A percentile compares a stretch with the other conserved stretches of the same genome.
These are phyloP conservation scores for Cryphonectria naterciae DNA, from an alignment of 2,329 filamentous ascomycete genomes.

Conservation along the genomic window DNA sequence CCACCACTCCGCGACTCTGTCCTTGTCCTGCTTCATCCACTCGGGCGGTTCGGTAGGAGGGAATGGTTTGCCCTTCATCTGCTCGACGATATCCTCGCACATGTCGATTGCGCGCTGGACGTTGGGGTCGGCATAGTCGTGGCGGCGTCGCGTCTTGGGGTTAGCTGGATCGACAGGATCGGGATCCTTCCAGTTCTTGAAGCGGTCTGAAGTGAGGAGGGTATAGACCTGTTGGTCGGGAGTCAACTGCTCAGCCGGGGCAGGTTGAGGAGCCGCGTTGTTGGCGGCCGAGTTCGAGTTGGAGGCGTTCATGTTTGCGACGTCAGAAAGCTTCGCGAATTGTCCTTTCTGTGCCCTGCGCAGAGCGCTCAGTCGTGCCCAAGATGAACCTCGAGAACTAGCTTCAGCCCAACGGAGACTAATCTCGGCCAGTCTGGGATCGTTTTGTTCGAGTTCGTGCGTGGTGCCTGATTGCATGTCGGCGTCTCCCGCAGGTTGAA, in stretches of 20 bases:
- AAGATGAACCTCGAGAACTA: constrained; percentile 47
- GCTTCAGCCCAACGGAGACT: constrained; percentile 54
- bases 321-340: constrained; percentile 8
- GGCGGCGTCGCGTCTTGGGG: constrained; percentile 38
- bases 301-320: constrained; percentile 15
- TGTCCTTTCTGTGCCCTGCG: constrained; percentile 39
- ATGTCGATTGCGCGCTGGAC: constrained; percentile 48
- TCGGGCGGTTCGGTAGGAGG: constrained; percentile 56
- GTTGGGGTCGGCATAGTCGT: constrained; percentile 48
- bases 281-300: constrained; percentile 36
- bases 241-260: constrained; percentile 36
- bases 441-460: constrained; percentile 33
- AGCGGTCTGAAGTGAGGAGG: constrained; percentile 49
- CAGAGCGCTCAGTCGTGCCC: constrained; percentile 48
- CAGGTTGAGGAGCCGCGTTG: constrained; percentile 17
- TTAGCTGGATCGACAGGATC: constrained; percentile 43
- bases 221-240: constrained; percentile 47
- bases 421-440: constrained; percentile 51
- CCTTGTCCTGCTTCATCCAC: constrained; percentile 53
- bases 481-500: constrained; percentile 21
- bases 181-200: constrained; percentile 48
- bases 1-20: constrained; percentile 57
- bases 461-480: constrained; percentile 19
- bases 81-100: constrained; percentile 48
- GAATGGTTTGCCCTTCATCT: constrained; percentile 50